A percentile compares a stretch with the other conserved stretches of the same genome.
These are phyloP conservation scores for Russula ochroleuca DNA, from an alignment of 768 basidiomycete genomes.

Conservation along the genomic window DNA sequence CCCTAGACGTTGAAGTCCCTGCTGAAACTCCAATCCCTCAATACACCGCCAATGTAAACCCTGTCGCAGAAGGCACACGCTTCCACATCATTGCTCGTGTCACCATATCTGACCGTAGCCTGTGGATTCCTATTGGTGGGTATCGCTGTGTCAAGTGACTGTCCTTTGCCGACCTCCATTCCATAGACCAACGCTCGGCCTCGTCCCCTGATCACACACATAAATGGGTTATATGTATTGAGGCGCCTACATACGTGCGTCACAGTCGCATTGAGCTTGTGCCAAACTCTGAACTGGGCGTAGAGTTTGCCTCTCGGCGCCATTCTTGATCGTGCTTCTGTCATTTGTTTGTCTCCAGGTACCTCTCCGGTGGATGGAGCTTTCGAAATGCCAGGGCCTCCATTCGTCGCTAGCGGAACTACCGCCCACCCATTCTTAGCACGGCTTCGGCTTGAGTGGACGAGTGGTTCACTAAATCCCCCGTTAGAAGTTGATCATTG, in stretches of 20 bases:
- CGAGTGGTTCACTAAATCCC: conserved; percentile 41
- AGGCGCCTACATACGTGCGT: conserved; percentile 48
- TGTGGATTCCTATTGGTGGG: conserved; percentile 42
- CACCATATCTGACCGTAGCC: conserved; percentile 42
- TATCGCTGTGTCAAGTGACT: background rate
- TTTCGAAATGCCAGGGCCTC: conserved; percentile 36
- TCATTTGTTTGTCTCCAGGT: conserved; percentile 38
- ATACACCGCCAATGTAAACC: background rate
- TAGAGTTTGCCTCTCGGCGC: conserved; percentile 38
- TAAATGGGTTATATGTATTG: conserved; percentile 45
- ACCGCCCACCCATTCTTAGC: conserved; percentile 31
- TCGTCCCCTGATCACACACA: conserved; percentile 37
- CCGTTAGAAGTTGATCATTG: conserved; percentile 47
- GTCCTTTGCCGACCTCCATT: background rate
- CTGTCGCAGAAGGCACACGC: conserved; percentile 34
- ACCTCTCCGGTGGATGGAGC: conserved; percentile 33
- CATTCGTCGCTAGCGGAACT: conserved; percentile 33
- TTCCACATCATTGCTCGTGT: conserved; percentile 48
- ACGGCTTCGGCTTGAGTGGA: conserved; percentile 40
- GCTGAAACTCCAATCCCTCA: background rate
- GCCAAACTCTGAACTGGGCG: background rate
- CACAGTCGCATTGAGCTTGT: background rate
- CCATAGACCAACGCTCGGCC: conserved; percentile 36
- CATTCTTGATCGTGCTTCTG: conserved; percentile 34
- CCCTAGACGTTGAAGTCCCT: conserved; percentile 32